Evolutionary conservation across 225 moss, liverwort and hornwort genomes (phyloP), one percentile per base, ranked within the genome.

Genomic region (Pleurozium schreberi): DNA sequence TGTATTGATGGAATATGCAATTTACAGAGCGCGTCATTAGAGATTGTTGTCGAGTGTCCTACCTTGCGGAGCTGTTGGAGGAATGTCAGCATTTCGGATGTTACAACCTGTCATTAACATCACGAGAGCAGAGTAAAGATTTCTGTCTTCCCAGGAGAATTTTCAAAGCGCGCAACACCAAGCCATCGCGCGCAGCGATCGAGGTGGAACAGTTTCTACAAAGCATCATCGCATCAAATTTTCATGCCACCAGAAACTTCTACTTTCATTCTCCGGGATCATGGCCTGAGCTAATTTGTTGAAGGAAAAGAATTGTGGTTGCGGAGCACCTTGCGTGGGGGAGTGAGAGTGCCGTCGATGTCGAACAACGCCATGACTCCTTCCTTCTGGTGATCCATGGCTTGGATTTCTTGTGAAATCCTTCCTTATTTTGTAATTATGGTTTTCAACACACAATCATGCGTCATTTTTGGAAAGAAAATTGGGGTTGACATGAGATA

Each of bases 331-430:
- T 95, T 92, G 66, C 95, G 93, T 62, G 98, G 90, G 15, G 87
- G 89, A 50, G 97, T 97, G 81, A 98, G 96, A 42, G 98, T 98
- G 80, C 97, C 98, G 89, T 97, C 98, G 18, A 97, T 95, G 89
- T 98, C 98, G 59, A 98, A 96, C 71, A 98, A 91, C 18, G 94
- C 96, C 84, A 97, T 93, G 47, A 94, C 92, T 2, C 93, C 93
- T 31, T 67, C 87, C 83, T 94, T 96, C 27, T 74, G 81, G 19
- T 69, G 57, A 84, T 79, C 90, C 85, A 93, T 95, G 43, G 42
- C 88, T 50, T 52, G 27, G 53, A 42, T 15, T 61, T 87, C 50
- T 60, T 34, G 8, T 47, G 28, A 31, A 82, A 64, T 79, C 81
- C 33, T 45, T 65, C 16, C 4, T 25, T 80, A 15, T 13, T 58